phyloP scores from a whole-genome alignment of 805 yeast species.

The Starmerella tilneyi region DNA sequence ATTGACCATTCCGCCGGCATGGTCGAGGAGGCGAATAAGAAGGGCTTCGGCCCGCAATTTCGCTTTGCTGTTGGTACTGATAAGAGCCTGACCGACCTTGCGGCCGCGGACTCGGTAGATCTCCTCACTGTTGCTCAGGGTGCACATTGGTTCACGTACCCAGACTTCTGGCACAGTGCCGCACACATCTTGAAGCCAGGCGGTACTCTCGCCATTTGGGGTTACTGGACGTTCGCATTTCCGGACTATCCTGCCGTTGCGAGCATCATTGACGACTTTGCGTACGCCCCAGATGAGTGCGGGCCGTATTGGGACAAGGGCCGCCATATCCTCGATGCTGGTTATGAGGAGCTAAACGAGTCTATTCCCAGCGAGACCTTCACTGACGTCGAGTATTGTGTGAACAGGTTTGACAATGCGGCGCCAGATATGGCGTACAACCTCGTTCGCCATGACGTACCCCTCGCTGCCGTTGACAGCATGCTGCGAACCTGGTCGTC shows the following conservation, averaged over 20 bases:
- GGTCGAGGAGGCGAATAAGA: conserved; percentile 39
- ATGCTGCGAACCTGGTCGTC: conserved; percentile 67
- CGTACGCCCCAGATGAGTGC: conserved; percentile 37
- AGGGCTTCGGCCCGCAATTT: conserved; percentile 25
- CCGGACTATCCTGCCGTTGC: conserved; percentile 46
- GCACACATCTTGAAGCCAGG: conserved; percentile 42
- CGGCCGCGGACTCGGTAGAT: conserved; percentile 39
- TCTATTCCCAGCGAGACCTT: conserved; percentile 38
- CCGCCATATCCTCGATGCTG: conserved; percentile 41
- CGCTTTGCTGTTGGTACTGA: conserved; percentile 21
- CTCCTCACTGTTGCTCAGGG: conserved; percentile 73
- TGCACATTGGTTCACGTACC: conserved; percentile 72
- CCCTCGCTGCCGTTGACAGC: conserved; percentile 39
- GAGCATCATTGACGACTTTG: conserved; percentile 41
- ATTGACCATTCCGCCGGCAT: conserved; percentile 51
- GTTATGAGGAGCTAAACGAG: conserved; percentile 35
- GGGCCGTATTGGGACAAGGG: conserved; percentile 85
- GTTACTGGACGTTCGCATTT: conserved; percentile 63
- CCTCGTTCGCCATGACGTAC: conserved; percentile 21
- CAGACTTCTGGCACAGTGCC: conserved; percentile 42
- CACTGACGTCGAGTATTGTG: conserved; percentile 33
- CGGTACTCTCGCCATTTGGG: conserved; percentile 71
- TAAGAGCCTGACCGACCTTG: conserved; percentile 21
- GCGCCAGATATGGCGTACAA: conserved; percentile 23
- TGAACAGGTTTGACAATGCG: conserved; percentile 25